Evolutionary conservation across 78 protist species (phyloP), one percentile per base, ranked within the genome.

Genomic region (Diacronema lutheri): DNA sequence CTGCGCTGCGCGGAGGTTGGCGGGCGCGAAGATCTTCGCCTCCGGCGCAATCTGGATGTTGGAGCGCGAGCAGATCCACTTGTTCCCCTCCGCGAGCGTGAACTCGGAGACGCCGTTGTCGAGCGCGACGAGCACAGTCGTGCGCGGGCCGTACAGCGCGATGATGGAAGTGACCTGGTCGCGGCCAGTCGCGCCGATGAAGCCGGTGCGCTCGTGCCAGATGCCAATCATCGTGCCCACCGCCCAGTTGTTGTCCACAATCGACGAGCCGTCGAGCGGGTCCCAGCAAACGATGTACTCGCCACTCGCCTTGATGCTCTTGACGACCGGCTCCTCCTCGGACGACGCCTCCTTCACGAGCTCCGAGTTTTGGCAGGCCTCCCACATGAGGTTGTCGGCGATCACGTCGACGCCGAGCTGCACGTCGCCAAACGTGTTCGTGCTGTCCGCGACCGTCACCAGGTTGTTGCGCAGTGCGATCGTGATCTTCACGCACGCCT

Each of bases 201-300:
- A n/a, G 44, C 86, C 86, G 35, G 86, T 65, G 20, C 25, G 25
- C 69, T 38, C 35, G 60, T 29, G 58, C 86, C 86, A 81, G 78
- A 81, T 50, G 86, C 86, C 86, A 35, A 81, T 29, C 38, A 81
- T 81, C 46, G 86, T 81, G n/a, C 86, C 86, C 11, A 81, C 86
- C 25, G 86, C 86, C 86, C 86, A 81, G 65, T 81, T 81, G 69
- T 81, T 81, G 86, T 81, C 86, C 50, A 81, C 86, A 78, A 81
- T 81, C 31, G 86, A 81, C 3, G 78, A 65, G 41, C 86, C 86
- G 33, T 81, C 86, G 57, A 81, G 86, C 56, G 86, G 86, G 16
- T 81, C 86, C 86, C 86, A 81, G 78, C 86, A 77, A 13, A 77
- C 19, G 29, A 44, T 57, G 83, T 50, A 77, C 25, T 41, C 31